A percentile compares a stretch with the other conserved stretches of the same genome.
Conservation (phyloP, 208 protist species). For the Leishmania arabica region DNA sequence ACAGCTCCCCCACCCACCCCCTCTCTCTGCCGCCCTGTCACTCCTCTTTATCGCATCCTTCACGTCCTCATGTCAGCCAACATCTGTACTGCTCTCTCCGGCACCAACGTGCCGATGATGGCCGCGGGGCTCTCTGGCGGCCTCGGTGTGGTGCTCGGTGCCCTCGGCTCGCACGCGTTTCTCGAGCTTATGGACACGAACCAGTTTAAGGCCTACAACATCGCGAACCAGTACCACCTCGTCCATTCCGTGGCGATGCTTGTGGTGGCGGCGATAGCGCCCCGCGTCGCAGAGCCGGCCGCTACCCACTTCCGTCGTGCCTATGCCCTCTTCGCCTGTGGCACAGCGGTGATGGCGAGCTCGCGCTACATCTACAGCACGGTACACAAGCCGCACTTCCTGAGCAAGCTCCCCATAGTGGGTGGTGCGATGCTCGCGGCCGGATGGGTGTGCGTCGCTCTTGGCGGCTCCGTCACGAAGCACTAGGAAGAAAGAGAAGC, state of each 20-base stretch:
- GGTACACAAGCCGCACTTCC: slow-evolving; percentile 43
- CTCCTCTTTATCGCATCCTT: background rate
- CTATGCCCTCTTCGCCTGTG: slow-evolving; percentile 40
- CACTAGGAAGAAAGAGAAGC: background rate
- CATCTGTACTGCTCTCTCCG: slow-evolving; percentile 30
- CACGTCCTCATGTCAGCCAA: slow-evolving; percentile 14
- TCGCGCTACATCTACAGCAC: slow-evolving; percentile 52
- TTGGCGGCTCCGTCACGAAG: slow-evolving; percentile 21
- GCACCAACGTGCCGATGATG: slow-evolving; percentile 34
- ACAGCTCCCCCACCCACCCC: background rate
- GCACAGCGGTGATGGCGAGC: slow-evolving; percentile 32
- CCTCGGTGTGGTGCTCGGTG: slow-evolving; percentile 43
- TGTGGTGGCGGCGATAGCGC: slow-evolving; percentile 37
- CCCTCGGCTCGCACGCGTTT: slow-evolving; percentile 59
- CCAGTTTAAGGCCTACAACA: slow-evolving; percentile 48
- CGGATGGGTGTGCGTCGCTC: slow-evolving; percentile 39
- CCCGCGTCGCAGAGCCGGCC: slow-evolving; percentile 24
- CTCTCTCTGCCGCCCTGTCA: background rate
- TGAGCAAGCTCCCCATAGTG: slow-evolving; percentile 29
- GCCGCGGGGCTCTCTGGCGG: slow-evolving; percentile 41
- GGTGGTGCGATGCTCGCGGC: slow-evolving; percentile 38
- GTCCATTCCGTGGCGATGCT: slow-evolving; percentile 69
- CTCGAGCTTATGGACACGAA: slow-evolving; percentile 43
- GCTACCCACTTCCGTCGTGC: slow-evolving; percentile 33
- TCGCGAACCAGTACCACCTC: slow-evolving; percentile 72